phyloP scores from a whole-genome alignment of 2,329 filamentous ascomycete genomes.

The Talaromyces funiculosus region DNA sequence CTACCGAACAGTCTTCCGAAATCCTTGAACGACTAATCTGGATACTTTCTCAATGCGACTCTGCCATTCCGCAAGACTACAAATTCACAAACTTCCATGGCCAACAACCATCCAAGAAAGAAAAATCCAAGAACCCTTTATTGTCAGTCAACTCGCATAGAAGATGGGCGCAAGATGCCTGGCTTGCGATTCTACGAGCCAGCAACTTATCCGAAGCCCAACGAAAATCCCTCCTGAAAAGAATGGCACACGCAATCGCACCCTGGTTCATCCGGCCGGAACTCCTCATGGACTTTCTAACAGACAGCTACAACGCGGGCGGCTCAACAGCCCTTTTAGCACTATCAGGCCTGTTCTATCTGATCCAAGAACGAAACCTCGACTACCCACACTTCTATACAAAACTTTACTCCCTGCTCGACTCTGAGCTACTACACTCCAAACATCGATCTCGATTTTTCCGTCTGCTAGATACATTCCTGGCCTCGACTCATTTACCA shows the following conservation, averaged over 20 bases:
- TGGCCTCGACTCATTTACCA: slow-evolving; percentile 86
- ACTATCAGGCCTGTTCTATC: slow-evolving; percentile 86
- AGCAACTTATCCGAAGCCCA: slow-evolving; percentile 62
- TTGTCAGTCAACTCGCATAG: slow-evolving; percentile 65
- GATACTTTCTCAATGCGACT: slow-evolving; percentile 52
- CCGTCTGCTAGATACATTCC: slow-evolving; percentile 82
- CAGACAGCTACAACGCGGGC: slow-evolving; percentile 83
- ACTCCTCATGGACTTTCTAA: slow-evolving; percentile 90
- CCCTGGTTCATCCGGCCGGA: slow-evolving; percentile 89
- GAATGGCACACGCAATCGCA: slow-evolving; percentile 71
- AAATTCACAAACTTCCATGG: slow-evolving; percentile 34
- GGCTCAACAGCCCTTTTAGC: slow-evolving; percentile 83
- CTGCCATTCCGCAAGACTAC: slow-evolving; percentile 51
- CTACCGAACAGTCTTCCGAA: slow-evolving; percentile 22
- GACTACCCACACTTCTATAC: slow-evolving; percentile 93
- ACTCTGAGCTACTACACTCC: slow-evolving; percentile 80
- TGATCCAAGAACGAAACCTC: slow-evolving; percentile 88
- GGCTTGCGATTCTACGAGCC: slow-evolving; percentile 68
- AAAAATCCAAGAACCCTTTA: slow-evolving; percentile 52
- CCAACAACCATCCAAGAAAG: slow-evolving; percentile 54
- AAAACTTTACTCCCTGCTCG: slow-evolving; percentile 89
- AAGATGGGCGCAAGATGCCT: slow-evolving; percentile 76
- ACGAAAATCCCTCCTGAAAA: slow-evolving; percentile 69
- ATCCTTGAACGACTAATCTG: slow-evolving; percentile 34
- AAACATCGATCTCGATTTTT: slow-evolving; percentile 93